Conservation (phyloP, 2,329 filamentous ascomycete species). For the Exutisphaerella laricina region DNA sequence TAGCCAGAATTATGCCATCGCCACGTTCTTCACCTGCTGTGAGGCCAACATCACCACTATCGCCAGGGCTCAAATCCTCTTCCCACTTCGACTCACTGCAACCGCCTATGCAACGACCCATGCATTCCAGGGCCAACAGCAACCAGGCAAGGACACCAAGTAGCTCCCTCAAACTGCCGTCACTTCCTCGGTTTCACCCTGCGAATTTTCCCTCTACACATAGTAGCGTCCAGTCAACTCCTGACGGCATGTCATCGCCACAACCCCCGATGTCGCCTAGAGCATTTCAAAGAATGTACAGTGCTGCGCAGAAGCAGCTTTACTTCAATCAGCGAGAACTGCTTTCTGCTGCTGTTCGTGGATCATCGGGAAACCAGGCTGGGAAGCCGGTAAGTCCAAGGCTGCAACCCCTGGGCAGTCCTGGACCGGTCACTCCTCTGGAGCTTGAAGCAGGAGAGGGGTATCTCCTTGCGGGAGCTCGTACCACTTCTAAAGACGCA, state of each 20-base stretch:
- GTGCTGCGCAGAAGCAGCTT: conserved; percentile 46
- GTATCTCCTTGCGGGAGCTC: conserved; percentile 44
- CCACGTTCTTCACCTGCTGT: conserved; percentile 31
- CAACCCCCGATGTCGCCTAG: conserved; percentile 42
- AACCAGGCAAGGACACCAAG: conserved; percentile 33
- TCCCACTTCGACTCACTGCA: conserved; percentile 30
- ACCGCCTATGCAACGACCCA: conserved; percentile 27
- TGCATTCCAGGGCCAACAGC: conserved; percentile 27
- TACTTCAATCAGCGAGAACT: conserved; percentile 45
- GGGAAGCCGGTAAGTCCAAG: conserved; percentile 44
- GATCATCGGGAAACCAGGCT: conserved; percentile 16
- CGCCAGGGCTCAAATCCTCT: conserved; percentile 27
- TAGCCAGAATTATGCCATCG: conserved; percentile 31
- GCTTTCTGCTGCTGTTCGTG: conserved; percentile 25
- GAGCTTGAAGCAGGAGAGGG: conserved; percentile 42
- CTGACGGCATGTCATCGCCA: conserved; percentile 33
- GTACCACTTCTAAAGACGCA: conserved; percentile 18
- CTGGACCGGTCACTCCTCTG: conserved; percentile 49
- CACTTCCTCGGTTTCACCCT: conserved; percentile 49
- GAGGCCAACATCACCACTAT: conserved; percentile 32
- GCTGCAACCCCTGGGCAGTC: conserved; percentile 46
- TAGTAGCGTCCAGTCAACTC: conserved; percentile 36
- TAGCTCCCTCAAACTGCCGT: conserved; percentile 42
- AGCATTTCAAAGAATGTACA: conserved; percentile 40
- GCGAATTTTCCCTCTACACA: conserved; percentile 43